Conservation (phyloP, 2,329 filamentous ascomycete species). For the Colletotrichum sp. region DNA sequence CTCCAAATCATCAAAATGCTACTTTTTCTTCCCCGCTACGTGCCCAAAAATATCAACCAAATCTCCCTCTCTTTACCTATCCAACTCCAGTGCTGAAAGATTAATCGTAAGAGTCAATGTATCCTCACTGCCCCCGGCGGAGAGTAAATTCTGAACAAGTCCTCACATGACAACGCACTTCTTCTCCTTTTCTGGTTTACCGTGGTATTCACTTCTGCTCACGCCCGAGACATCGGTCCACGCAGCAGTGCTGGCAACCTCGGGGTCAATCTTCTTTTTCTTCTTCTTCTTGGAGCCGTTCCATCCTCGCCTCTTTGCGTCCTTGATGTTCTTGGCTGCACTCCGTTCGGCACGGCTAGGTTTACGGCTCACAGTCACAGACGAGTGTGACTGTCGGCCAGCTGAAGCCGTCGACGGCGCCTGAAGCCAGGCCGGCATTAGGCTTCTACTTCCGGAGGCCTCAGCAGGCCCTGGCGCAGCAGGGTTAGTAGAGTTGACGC, state of each 20-base stretch:
- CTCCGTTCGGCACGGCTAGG: slow-evolving; percentile 63
- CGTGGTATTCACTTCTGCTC: slow-evolving; percentile 23
- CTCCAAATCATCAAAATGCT: neutral
- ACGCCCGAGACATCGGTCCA: slow-evolving; percentile 57
- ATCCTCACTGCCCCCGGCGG: neutral
- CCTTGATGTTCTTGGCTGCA: slow-evolving; percentile 65
- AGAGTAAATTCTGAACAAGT: neutral
- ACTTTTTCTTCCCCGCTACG: neutral
- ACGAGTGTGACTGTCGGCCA: slow-evolving; percentile 42
- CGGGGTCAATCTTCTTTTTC: slow-evolving; percentile 36
- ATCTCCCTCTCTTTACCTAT: neutral
- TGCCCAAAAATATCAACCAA: neutral
- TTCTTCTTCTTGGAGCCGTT: slow-evolving; percentile 42
- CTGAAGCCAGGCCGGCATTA: slow-evolving; percentile 35
- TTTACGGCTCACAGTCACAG: slow-evolving; percentile 50
- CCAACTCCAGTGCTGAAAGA: slow-evolving; percentile 12
- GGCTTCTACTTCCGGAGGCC: slow-evolving; percentile 13
- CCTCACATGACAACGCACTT: slow-evolving; percentile 60
- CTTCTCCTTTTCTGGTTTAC: slow-evolving; percentile 45
- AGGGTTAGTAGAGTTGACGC: slow-evolving; percentile 25
- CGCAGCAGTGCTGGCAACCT: slow-evolving; percentile 47
- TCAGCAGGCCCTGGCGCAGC: neutral
- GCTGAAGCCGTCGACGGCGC: slow-evolving; percentile 34
- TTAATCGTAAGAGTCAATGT: neutral
- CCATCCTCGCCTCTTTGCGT: slow-evolving; percentile 65